Evolutionary conservation across 176 grass and related monocot species (phyloP).

Genomic region (Raddia guianensis): DNA sequence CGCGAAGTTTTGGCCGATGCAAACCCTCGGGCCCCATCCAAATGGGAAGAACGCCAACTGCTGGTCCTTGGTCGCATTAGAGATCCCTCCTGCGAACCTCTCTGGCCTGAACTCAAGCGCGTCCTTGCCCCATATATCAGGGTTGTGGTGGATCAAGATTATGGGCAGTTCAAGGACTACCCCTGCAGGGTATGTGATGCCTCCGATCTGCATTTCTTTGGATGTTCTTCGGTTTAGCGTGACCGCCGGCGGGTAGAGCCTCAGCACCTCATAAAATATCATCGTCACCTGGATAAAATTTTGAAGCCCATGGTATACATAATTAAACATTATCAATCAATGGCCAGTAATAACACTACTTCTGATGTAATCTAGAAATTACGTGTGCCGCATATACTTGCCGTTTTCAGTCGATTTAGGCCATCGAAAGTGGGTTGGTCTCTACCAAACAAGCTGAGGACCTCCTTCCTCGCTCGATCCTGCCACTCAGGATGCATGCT

Average conservation of each 20-base stretch:
- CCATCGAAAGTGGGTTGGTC: constrained; percentile 50
- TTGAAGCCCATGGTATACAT: neutral
- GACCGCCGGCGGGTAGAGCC: constrained; percentile 62
- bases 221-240: constrained; percentile 39
- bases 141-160: constrained; percentile 62
- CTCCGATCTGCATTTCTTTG: constrained; percentile 56
- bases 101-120: constrained; percentile 62
- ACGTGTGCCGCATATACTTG: constrained; percentile 7
- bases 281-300: constrained; percentile 54
- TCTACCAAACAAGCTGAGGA: constrained; percentile 51
- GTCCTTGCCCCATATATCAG: constrained; percentile 63
- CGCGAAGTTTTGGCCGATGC: constrained; percentile 75
- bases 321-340: neutral
- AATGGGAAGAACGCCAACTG: constrained; percentile 59
- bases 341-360: neutral
- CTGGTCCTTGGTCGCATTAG: constrained; percentile 58
- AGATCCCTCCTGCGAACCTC: constrained; percentile 66
- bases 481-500: constrained; percentile 69
- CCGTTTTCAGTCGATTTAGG: constrained; percentile 59
- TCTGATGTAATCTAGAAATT: neutral
- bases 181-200: constrained; percentile 52
- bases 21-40: constrained; percentile 69
- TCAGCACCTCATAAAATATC: constrained; percentile 76
- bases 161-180: constrained; percentile 57
- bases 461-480: constrained; percentile 63